A percentile compares a stretch with the other conserved stretches of the same genome.
phyloP scores from a whole-genome alignment of 805 yeast species.

The Teunomyces stri region DNA sequence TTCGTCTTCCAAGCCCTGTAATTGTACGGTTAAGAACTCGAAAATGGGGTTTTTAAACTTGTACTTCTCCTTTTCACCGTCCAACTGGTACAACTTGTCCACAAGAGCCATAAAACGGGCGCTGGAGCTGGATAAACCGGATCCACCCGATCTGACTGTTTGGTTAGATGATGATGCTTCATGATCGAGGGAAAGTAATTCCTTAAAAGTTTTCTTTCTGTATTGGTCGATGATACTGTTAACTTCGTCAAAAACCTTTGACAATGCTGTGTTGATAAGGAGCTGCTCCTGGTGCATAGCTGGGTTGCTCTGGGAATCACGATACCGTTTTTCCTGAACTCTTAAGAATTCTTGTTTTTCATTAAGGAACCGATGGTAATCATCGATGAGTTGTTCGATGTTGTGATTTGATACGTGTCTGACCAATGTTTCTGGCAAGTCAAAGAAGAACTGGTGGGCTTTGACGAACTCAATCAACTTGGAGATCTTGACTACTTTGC shows the following conservation, averaged over 20 bases:
- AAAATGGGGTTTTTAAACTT: constrained; percentile 27
- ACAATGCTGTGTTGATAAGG: constrained; percentile 27
- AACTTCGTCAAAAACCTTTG: constrained; percentile 30
- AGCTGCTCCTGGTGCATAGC: constrained; percentile 24
- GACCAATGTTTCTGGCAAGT: constrained; percentile 33
- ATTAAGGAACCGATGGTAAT: constrained; percentile 28
- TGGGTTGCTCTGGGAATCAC: constrained; percentile 8
- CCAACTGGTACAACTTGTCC: constrained; percentile 37
- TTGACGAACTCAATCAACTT: constrained; percentile 36
- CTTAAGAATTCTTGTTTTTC: constrained; percentile 21
- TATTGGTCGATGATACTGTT: constrained; percentile 34
- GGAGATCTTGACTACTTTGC: constrained; percentile 31
- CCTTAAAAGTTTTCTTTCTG: constrained; percentile 33
- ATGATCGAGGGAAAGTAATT: constrained; percentile 37
- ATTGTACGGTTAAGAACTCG: constrained; percentile 35
- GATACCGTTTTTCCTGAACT: constrained; percentile 7
- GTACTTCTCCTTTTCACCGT: constrained; percentile 13
- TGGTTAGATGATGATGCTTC: constrained; percentile 19
- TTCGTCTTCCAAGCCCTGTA: constrained; percentile 29
- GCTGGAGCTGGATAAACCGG: constrained; percentile 13
- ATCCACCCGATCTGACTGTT: constrained; percentile 6
- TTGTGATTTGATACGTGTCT: constrained; percentile 26
- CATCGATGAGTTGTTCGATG: constrained; percentile 36
- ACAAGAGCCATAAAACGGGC: constrained; percentile 37
- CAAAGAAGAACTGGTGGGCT: constrained; percentile 32